Percentiles rank a stretch among this genome's conserved stretches.
phyloP scores from a whole-genome alignment of 140 eudicot genomes.

The Senecio squalidus region DNA sequence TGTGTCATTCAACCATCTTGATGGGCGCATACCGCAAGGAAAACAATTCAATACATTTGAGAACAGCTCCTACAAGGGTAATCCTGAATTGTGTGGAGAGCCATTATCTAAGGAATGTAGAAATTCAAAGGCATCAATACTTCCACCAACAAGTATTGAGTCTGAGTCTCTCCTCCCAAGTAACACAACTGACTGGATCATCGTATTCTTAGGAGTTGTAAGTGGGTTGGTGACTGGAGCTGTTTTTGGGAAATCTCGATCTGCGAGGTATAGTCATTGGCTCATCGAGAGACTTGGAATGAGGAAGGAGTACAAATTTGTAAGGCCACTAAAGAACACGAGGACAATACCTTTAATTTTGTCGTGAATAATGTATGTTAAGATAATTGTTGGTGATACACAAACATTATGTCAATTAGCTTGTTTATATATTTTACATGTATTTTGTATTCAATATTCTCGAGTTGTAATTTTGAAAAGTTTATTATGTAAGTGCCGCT shows the following conservation, averaged over 20 bases:
- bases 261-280: conserved; percentile 7
- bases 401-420: too few relatives aligned
- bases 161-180: conserved; percentile 5
- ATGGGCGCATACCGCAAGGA: conserved; percentile 5
- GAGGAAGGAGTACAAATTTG: too few relatives aligned
- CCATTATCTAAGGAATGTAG: conserved; percentile 4
- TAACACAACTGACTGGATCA: conserved; percentile 20
- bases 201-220: background rate
- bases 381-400: too few relatives aligned
- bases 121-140: background rate
- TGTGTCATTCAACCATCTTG: background rate
- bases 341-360: too few relatives aligned
- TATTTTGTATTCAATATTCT: too few relatives aligned
- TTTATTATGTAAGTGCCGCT: too few relatives aligned
- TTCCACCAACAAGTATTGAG: background rate
- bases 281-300: background rate
- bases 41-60: background rate
- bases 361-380: too few relatives aligned
- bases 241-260: conserved; percentile 7
- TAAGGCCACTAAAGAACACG: too few relatives aligned
- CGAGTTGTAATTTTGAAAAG: too few relatives aligned
- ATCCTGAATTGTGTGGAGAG: background rate
- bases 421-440: too few relatives aligned
- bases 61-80: background rate
- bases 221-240: conserved; percentile 22